Evolutionary conservation across 2,329 filamentous ascomycete species (phyloP), one percentile per base, ranked within the genome.

Genomic region (Hymenoscyphus fructigenus): DNA sequence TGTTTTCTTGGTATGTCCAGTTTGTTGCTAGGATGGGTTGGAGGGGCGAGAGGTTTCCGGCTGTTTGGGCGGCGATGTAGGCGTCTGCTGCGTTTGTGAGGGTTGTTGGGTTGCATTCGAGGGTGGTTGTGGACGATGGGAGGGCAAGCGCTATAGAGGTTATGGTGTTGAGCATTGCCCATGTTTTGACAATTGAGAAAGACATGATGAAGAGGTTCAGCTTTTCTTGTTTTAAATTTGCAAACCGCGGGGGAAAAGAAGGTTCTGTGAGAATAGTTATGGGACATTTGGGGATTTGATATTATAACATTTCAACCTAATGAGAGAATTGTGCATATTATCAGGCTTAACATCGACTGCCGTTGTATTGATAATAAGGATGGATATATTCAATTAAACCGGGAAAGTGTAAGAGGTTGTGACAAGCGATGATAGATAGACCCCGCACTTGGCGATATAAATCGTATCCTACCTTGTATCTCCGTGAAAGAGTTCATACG

Each of bases 41-140:
- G n/a, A 26, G 12, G 29, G 20, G 28, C 5, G n/a, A 26, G 57
- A 34, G 9, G 44, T 50, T 23, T 6, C 67, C 65, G 3, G 44
- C 28, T 26, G 38, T 53, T 64, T 68, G 67, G 1, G 67, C 67
- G 29, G 23, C 26, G 32, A 68, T 57, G 20, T 66, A 67, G 32
- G 58, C 50, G 1, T 60, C 61, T 14, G 67, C 59, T 9, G 67
- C 67, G 14, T 62, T 41, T 58, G 64, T 60, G 10, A 68, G 65
- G 14, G 66, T 47, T 44, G 44, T 61, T 5, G 61, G 57, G 12
- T 38, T 61, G 57, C 67, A 68, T 34, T 62, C 10, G 7, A 23
- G 7, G 44, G 58, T 26, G 63, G 59, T 4, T 53, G 61, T 6
- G 60, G 59, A 23, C 26, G 34, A 28, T 9, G 63, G 56, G 5